A percentile compares a stretch with the other conserved stretches of the same genome.
Evolutionary conservation across 495 filamentous ascomycete genomes (phyloP).

Genomic region (Cudoniella acicularis): DNA sequence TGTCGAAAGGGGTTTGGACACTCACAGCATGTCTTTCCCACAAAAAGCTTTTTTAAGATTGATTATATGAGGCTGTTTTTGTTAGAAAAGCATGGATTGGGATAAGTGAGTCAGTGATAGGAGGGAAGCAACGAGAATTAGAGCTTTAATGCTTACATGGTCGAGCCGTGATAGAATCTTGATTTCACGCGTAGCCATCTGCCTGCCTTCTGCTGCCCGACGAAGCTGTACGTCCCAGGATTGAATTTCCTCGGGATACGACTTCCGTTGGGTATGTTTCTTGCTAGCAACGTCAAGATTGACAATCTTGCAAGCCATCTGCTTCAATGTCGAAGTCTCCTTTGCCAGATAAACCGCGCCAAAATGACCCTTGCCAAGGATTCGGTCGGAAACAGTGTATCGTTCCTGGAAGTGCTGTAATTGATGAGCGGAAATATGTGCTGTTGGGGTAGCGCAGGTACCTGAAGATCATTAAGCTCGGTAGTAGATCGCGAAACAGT

Average conservation of each 20-base stretch:
- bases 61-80: constrained; percentile 58
- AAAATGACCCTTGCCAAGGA: constrained; percentile 81
- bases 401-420: constrained; percentile 41
- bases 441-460: constrained; percentile 10
- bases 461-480: constrained; percentile 27
- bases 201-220: constrained; percentile 17
- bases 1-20: no score
- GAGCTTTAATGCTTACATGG: constrained; percentile 46
- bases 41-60: constrained; percentile 49
- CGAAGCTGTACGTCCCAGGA: constrained; percentile 4
- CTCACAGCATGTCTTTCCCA: background rate
- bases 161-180: constrained; percentile 51
- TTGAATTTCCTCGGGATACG: background rate
- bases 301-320: constrained; percentile 76
- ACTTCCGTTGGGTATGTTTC: background rate
- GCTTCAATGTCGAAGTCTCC: constrained; percentile 59
- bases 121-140: no score
- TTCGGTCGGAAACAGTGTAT: constrained; percentile 46
- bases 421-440: background rate
- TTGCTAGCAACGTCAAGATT: constrained; percentile 24
- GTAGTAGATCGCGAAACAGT: background rate
- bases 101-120: no score
- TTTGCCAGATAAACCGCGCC: constrained; percentile 79
- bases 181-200: constrained; percentile 44
- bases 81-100: background rate